Conservation (phyloP, 192 early-diverging fungal genomes). For the Rhizophagus prolifer region DNA sequence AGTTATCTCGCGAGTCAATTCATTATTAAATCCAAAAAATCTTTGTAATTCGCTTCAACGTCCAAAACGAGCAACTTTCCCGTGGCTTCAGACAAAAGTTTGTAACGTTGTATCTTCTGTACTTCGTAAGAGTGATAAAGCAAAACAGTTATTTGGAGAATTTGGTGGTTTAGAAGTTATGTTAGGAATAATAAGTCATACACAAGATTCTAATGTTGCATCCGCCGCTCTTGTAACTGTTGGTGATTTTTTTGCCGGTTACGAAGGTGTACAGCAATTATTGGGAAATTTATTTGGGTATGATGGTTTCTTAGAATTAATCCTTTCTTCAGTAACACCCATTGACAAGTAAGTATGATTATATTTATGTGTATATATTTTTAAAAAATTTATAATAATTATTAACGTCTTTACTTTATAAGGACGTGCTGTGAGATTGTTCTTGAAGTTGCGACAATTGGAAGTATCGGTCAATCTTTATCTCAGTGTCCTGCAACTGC, state of each 20-base stretch:
- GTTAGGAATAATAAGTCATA: conserved; percentile 37
- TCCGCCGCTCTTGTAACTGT: conserved; percentile 41
- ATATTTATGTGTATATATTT: no score
- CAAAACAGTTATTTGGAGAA: conserved; percentile 40
- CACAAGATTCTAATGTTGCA: conserved; percentile 39
- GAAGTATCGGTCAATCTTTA: conserved; percentile 37
- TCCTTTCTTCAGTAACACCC: conserved; percentile 37
- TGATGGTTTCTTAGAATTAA: conserved; percentile 43
- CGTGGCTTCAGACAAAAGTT: conserved; percentile 41
- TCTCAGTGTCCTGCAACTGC: conserved; percentile 35
- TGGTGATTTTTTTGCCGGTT: conserved; percentile 44
- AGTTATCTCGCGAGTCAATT: not conserved
- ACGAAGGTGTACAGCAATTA: conserved; percentile 36
- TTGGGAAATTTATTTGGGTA: conserved; percentile 38
- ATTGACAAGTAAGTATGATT: conserved; percentile 38
- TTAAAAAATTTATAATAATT: not conserved
- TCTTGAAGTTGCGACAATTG: conserved; percentile 42
- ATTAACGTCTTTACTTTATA: not conserved
- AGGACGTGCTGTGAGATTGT: conserved; percentile 42
- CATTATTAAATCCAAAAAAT: not conserved
- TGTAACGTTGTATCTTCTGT: conserved; percentile 40
- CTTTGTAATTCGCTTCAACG: conserved; percentile 8
- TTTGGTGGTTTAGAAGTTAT: conserved; percentile 39
- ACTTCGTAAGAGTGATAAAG: conserved; percentile 33
- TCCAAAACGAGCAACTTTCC: conserved; percentile 34